phyloP scores from a whole-genome alignment of 495 filamentous ascomycete species.

The Poronia punctata region DNA sequence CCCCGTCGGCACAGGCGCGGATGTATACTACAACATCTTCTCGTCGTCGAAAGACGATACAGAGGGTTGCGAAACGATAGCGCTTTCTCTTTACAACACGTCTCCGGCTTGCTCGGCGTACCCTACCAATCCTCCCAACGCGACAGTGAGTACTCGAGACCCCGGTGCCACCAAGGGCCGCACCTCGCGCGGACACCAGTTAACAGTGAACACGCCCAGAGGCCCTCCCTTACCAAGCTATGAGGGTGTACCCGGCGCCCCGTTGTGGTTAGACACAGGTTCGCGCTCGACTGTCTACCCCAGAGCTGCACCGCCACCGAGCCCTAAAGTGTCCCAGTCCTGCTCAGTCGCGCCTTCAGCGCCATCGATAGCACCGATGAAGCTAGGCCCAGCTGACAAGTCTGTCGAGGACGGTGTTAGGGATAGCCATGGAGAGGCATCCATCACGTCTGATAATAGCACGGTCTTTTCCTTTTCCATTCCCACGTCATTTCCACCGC shows the following conservation, averaged over 20 bases:
- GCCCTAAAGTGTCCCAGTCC: slow-evolving; percentile 6
- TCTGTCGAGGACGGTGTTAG: slow-evolving; percentile 1
- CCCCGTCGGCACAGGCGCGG: slow-evolving; percentile 5
- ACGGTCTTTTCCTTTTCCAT: slow-evolving; percentile 17
- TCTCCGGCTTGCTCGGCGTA: slow-evolving; percentile 16
- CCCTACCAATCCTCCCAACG: slow-evolving; percentile 1
- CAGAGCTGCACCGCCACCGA: not conserved
- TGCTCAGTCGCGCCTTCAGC: slow-evolving; percentile 18
- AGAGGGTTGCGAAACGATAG: slow-evolving; percentile 10
- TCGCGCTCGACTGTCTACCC: not conserved
- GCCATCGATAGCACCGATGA: slow-evolving; percentile 18
- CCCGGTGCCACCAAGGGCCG: not conserved
- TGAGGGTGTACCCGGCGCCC: not conserved
- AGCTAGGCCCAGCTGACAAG: slow-evolving; percentile 9
- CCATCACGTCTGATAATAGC: slow-evolving; percentile 12
- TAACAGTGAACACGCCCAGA: not conserved
- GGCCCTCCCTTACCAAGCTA: slow-evolving; percentile 1
- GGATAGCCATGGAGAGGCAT: slow-evolving; percentile 7
- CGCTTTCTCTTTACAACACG: slow-evolving; percentile 13
- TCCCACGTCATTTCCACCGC: slow-evolving; percentile 11
- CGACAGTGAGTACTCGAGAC: not conserved
- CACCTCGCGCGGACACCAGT: slow-evolving; percentile 2
- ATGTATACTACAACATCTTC: slow-evolving; percentile 18
- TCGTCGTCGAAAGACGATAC: slow-evolving; percentile 13
- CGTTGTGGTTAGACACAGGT: slow-evolving; percentile 1